phyloP scores from a whole-genome alignment of 306 rosid species.

The Hippophae tibetana region DNA sequence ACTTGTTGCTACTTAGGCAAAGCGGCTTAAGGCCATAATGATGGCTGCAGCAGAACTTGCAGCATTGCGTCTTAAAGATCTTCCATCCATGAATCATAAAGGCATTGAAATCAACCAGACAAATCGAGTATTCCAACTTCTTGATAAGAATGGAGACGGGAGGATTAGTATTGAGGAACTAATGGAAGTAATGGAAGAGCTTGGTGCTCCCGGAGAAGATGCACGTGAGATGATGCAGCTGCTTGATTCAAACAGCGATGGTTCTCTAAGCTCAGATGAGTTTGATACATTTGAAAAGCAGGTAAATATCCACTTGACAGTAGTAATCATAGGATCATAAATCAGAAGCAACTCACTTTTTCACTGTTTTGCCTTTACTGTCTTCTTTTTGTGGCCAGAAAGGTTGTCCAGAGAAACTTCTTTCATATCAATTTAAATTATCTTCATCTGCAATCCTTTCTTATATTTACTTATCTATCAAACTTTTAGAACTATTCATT shows the following conservation, averaged over 20 bases:
- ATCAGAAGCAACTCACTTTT: too few relatives aligned
- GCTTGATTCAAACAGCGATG: slow-evolving; percentile 55
- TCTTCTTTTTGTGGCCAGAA: too few relatives aligned
- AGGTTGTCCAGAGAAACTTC: too few relatives aligned
- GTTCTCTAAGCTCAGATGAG: slow-evolving; percentile 56
- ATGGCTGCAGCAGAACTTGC: slow-evolving; percentile 96
- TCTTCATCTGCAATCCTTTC: too few relatives aligned
- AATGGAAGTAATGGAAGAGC: slow-evolving; percentile 88
- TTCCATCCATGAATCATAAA: slow-evolving; percentile 42
- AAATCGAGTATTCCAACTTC: slow-evolving; percentile 67
- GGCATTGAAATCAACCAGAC: slow-evolving; percentile 42
- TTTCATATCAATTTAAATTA: too few relatives aligned
- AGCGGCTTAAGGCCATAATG: slow-evolving; percentile 72
- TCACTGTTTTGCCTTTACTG: too few relatives aligned
- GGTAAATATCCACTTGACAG: slow-evolving; percentile 24
- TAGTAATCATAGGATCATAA: background rate
- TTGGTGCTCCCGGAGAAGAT: slow-evolving; percentile 88
- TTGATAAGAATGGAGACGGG: slow-evolving; percentile 91
- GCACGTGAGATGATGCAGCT: slow-evolving; percentile 58
- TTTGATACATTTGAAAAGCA: slow-evolving; percentile 57
- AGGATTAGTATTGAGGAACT: slow-evolving; percentile 87
- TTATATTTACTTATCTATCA: too few relatives aligned
- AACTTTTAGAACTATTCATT: too few relatives aligned
- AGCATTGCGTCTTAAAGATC: slow-evolving; percentile 73
- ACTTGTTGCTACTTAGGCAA: slow-evolving; percentile 41